Percentiles rank a stretch among this genome's conserved stretches.
Evolutionary conservation across 352 stramenopile genomes (phyloP).

Genomic region (Lagenidium giganteum): DNA sequence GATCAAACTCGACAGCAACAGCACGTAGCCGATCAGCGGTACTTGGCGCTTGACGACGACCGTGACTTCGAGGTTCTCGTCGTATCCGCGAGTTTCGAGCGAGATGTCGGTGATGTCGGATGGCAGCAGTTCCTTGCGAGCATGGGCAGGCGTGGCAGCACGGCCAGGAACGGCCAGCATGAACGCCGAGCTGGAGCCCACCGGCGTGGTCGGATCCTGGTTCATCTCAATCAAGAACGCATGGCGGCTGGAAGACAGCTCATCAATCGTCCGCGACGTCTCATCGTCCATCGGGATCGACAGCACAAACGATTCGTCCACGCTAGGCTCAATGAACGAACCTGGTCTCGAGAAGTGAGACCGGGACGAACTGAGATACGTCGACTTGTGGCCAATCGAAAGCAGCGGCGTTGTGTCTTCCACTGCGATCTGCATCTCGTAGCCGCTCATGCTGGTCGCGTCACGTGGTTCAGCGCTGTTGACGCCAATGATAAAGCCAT

Average conservation of each 20-base stretch:
- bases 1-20: constrained; percentile 63
- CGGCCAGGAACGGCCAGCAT: constrained; percentile 60
- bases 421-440: constrained; percentile 21
- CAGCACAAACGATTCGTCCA: constrained; percentile 48
- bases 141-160: constrained; percentile 3
- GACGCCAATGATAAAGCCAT: constrained; percentile 71
- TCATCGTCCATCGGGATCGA: constrained; percentile 76
- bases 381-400: constrained; percentile 27
- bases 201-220: constrained; percentile 36
- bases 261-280: constrained; percentile 44
- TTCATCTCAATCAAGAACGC: constrained; percentile 83
- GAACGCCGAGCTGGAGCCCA: constrained; percentile 39
- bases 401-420: constrained; percentile 31
- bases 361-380: constrained; percentile 36
- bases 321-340: constrained; percentile 15
- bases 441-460: constrained; percentile 15
- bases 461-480: constrained; percentile 40
- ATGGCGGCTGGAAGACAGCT: constrained; percentile 42
- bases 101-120: constrained; percentile 72
- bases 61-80: constrained; percentile 67
- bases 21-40: constrained; percentile 61
- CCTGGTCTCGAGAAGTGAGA: constrained; percentile 32
- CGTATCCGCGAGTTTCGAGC: constrained; percentile 57
- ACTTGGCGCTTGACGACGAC: constrained; percentile 64
- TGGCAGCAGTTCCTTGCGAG: constrained; percentile 34